Conservation (phyloP, 305 asterid species). For the Solanum aculeatissimum region DNA sequence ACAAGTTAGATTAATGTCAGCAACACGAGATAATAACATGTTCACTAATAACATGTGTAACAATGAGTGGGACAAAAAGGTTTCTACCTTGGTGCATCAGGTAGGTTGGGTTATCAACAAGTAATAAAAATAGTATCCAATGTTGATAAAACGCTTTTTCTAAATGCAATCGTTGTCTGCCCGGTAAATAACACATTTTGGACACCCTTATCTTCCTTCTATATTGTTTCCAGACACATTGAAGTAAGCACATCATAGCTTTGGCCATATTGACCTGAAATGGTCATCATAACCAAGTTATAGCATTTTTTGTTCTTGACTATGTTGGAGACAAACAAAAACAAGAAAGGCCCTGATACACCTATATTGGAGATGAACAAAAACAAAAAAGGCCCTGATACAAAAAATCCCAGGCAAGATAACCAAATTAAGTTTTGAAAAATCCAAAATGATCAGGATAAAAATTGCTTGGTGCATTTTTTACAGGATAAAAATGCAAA, state of each 20-base stretch:
- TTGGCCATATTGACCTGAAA: neutral
- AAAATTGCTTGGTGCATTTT: neutral
- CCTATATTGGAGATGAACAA: neutral
- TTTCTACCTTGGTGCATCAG: neutral
- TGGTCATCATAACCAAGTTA: neutral
- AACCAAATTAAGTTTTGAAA: neutral
- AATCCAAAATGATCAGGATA: neutral
- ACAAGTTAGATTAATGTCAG: neutral
- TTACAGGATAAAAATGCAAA: neutral
- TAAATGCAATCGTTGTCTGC: neutral
- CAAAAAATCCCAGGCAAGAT: neutral
- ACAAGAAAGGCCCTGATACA: neutral
- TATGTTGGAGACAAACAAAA: neutral
- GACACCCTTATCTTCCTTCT: neutral
- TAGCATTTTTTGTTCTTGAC: neutral
- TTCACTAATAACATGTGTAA: too few species aligned
- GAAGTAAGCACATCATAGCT: neutral
- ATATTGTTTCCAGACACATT: neutral
- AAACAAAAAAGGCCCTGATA: neutral
- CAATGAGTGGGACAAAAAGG: neutral
- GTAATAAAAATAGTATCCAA: neutral
- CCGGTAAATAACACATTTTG: neutral
- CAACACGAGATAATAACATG: neutral
- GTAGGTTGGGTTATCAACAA: neutral
- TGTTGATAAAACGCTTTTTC: neutral